Base-by-base conservation (phyloP, 73 alveolate species). In the Paramecium tetraurelia region DNA sequence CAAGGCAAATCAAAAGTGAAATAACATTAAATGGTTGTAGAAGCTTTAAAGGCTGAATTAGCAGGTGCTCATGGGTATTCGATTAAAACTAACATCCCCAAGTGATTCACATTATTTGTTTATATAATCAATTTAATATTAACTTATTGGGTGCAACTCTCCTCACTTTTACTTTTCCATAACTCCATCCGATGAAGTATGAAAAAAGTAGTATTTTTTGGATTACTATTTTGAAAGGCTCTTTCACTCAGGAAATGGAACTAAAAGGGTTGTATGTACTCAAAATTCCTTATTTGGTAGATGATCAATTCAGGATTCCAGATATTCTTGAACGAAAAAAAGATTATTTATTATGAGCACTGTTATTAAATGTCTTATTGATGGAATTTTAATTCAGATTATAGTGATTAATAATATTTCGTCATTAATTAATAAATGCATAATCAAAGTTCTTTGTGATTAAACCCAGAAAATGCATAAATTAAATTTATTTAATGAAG, bases 301-400 rank as follows among this genome's bases (percentile, higher is more conserved):
- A 70, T 69, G 85, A 89, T 71, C 36, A 35, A 6, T 46, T 8
- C 33, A 71, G 94, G 87, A 27, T 70, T 20, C 94, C 92, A 22
- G 41, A 70, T 41, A 24, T 88, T 68, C 59, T 70, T 24, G n/a
- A 57, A 40, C 24, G 29, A 3, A 40, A 38, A 1, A 38, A 38
- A 7, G 10, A 3, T 7, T 6, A 40, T 7, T 7, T 40, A 40
- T 21, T 27, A 20, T 43, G 71, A 69, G 40, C 16, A n/a, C 90
- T 44, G 46, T 72, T 89, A 16, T 22, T 89, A 20, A 46, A 33
- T 14, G 2, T 44, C 4, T 21, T 10, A 33, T 5, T 12, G 41
- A 58, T 18, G 21, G 14, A 63, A 29, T 36, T 43, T 40, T 48
- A 86, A 35, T 68, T 63, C 40, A 24, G 21, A 24, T 46, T 57